A percentile compares a stretch with the other conserved stretches of the same genome.
These are phyloP conservation scores for Aspergillus oerlinghausenensis DNA, from an alignment of 2,329 filamentous ascomycete genomes.

Conservation along the genomic window DNA sequence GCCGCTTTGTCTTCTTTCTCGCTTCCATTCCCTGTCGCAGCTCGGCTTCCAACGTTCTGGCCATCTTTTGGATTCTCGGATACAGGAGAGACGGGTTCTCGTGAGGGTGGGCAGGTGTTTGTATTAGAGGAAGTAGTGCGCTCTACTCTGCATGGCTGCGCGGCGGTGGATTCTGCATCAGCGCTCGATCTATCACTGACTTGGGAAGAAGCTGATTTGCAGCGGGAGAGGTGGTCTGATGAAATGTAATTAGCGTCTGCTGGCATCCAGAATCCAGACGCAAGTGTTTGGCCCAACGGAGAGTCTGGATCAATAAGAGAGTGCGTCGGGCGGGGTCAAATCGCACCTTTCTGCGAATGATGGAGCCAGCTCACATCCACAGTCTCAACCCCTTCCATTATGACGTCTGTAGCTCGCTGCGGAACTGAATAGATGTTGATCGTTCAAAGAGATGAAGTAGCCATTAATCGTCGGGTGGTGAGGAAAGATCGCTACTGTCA, in stretches of 20 bases:
- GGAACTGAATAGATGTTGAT: not conserved
- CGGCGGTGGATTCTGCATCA: constrained; percentile 18
- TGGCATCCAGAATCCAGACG: constrained; percentile 3
- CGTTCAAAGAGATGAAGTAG: not conserved
- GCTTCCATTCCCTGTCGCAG: constrained; percentile 15
- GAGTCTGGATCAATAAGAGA: not conserved
- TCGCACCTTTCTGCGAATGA: constrained; percentile 73
- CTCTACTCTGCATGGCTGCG: constrained; percentile 16
- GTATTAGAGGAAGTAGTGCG: constrained; percentile 21
- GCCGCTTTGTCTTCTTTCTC: constrained; percentile 15
- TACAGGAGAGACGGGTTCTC: constrained; percentile 8
- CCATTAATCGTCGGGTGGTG: not conserved
- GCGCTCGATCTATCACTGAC: constrained; percentile 23
- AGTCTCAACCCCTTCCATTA: constrained; percentile 75
- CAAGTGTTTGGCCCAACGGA: not conserved
- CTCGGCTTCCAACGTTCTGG: constrained; percentile 9
- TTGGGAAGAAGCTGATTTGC: constrained; percentile 32
- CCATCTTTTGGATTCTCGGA: constrained; percentile 11
- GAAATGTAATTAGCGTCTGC: constrained; percentile 7
- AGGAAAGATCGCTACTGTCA: not conserved
- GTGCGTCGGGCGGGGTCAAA: not conserved
- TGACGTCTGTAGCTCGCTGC: constrained; percentile 15
- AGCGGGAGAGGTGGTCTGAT: constrained; percentile 33
- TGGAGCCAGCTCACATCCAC: constrained; percentile 92
- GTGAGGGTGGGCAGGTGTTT: constrained; percentile 15